Percentiles rank a stretch among this genome's conserved stretches.
Evolutionary conservation across 495 filamentous ascomycete species (phyloP).

Genomic region (Penicillium verhagenii): DNA sequence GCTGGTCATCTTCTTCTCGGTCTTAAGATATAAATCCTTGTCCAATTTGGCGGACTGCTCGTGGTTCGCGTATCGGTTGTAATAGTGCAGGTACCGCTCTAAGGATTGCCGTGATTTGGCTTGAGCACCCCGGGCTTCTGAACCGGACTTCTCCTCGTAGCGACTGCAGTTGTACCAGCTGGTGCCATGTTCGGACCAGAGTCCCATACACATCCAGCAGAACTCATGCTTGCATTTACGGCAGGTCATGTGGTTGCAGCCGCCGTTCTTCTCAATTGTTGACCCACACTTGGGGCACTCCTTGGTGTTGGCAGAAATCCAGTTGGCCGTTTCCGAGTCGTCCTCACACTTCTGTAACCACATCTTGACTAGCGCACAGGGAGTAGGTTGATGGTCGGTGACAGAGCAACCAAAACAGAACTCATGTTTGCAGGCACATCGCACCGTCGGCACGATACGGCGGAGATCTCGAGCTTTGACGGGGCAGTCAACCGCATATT

Average conservation of each 20-base stretch:
- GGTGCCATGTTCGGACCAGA: slow-evolving; percentile 98
- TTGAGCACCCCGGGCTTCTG: slow-evolving; percentile 85
- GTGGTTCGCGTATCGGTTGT: slow-evolving; percentile 98
- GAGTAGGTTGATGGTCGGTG: slow-evolving; percentile 89
- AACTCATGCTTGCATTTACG: slow-evolving; percentile 98
- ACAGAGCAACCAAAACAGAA: slow-evolving; percentile 98
- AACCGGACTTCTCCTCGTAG: slow-evolving; percentile 92
- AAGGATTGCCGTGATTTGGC: slow-evolving; percentile 84
- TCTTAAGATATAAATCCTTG: slow-evolving; percentile 93
- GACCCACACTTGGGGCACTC: slow-evolving; percentile 95
- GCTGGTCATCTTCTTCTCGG: slow-evolving; percentile 98
- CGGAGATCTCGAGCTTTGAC: slow-evolving; percentile 82
- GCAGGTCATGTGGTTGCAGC: slow-evolving; percentile 99
- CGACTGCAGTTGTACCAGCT: slow-evolving; percentile 99
- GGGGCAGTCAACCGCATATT: slow-evolving; percentile 83
- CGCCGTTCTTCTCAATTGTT: slow-evolving; percentile 98
- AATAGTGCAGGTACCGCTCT: slow-evolving; percentile 95
- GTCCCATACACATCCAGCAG: slow-evolving; percentile 99
- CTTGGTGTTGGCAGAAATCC: slow-evolving; percentile 99
- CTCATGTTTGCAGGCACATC: slow-evolving; percentile 75
- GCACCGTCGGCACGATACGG: slow-evolving; percentile 84
- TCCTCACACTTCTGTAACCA: slow-evolving; percentile 99
- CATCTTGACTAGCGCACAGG: slow-evolving; percentile 86
- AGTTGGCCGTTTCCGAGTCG: slow-evolving; percentile 97
- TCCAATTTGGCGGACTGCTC: slow-evolving; percentile 97